phyloP scores from a whole-genome alignment of 1,284 basidiomycete genomes.

The Cutaneotrichosporon spelunceum region DNA sequence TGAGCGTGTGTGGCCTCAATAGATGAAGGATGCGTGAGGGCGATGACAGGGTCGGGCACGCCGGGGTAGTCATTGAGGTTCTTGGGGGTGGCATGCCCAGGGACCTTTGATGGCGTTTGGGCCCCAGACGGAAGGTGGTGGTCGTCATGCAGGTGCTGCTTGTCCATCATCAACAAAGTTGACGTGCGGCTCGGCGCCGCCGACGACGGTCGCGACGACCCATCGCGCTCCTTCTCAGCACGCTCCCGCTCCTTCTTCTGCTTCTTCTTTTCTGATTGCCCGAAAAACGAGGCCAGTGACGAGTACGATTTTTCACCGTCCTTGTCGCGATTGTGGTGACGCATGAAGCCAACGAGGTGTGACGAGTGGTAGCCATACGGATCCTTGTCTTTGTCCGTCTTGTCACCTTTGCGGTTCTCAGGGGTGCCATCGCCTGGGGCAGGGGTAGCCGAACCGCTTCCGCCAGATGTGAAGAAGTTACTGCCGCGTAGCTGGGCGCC shows the following conservation, averaged over 20 bases:
- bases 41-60: slow-evolving; percentile 47
- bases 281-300: slow-evolving; percentile 50
- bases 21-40: slow-evolving; percentile 53
- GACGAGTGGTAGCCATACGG: slow-evolving; percentile 43
- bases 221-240: slow-evolving; percentile 37
- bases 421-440: slow-evolving; percentile 21
- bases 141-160: slow-evolving; percentile 3
- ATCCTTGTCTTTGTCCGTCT: slow-evolving; percentile 26
- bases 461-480: slow-evolving; percentile 32
- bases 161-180: slow-evolving; percentile 36
- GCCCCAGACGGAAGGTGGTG: slow-evolving; percentile 13
- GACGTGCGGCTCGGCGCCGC: slow-evolving; percentile 39
- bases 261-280: slow-evolving; percentile 46
- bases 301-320: slow-evolving; percentile 52
- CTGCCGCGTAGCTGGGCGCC: slow-evolving; percentile 44
- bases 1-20: slow-evolving; percentile 84
- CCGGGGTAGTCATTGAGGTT: slow-evolving; percentile 45
- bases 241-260: slow-evolving; percentile 32
- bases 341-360: slow-evolving; percentile 52
- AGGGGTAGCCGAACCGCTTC: slow-evolving; percentile 20
- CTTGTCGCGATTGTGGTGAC: slow-evolving; percentile 50
- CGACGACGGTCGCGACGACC: slow-evolving; percentile 35
- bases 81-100: slow-evolving; percentile 44
- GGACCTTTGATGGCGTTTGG: slow-evolving; percentile 9
- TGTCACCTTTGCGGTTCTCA: slow-evolving; percentile 13